Percentiles rank a stretch among this genome's conserved stretches.
Evolutionary conservation across 2,329 filamentous ascomycete species (phyloP).

Genomic region (Penicillium janthinellum): DNA sequence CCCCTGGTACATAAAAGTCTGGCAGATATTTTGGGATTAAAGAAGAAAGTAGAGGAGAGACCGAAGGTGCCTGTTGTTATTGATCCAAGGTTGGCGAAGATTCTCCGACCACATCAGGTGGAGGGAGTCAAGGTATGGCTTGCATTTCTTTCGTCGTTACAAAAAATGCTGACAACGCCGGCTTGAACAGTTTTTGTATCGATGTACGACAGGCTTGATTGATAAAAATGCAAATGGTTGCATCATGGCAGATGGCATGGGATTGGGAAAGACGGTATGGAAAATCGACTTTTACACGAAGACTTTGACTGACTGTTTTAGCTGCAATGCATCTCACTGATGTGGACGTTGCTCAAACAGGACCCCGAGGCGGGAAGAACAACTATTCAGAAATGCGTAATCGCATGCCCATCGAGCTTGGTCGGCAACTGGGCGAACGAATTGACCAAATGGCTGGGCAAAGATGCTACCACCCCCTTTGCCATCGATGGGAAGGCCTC

Average conservation of each 20-base stretch:
- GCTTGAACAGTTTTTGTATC: slow-evolving; percentile 73
- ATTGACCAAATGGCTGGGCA: slow-evolving; percentile 89
- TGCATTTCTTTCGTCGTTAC: neutral
- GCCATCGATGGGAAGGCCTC: slow-evolving; percentile 95
- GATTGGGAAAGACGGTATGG: slow-evolving; percentile 80
- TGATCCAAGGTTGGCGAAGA: slow-evolving; percentile 84
- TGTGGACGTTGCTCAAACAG: slow-evolving; percentile 97
- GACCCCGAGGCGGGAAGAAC: slow-evolving; percentile 91
- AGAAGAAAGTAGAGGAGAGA: slow-evolving; percentile 80
- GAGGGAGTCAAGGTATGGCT: slow-evolving; percentile 79
- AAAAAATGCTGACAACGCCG: slow-evolving; percentile 15
- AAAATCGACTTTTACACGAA: neutral
- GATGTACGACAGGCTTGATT: slow-evolving; percentile 91
- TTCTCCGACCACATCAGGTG: slow-evolving; percentile 92
- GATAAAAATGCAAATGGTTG: slow-evolving; percentile 93
- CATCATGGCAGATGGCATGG: slow-evolving; percentile 99
- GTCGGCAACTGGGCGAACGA: slow-evolving; percentile 99
- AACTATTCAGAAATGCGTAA: slow-evolving; percentile 94
- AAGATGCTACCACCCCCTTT: slow-evolving; percentile 88
- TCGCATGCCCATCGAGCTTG: slow-evolving; percentile 93
- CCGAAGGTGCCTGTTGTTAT: slow-evolving; percentile 97
- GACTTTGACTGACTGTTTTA: slow-evolving; percentile 30
- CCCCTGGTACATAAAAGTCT: slow-evolving; percentile 92
- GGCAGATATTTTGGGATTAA: slow-evolving; percentile 90
- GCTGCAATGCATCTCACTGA: slow-evolving; percentile 90